A percentile compares a stretch with the other conserved stretches of the same genome.
These are phyloP conservation scores for Talaromyces amestolkiae DNA, from an alignment of 2,329 filamentous ascomycete species.

Conservation along the genomic window DNA sequence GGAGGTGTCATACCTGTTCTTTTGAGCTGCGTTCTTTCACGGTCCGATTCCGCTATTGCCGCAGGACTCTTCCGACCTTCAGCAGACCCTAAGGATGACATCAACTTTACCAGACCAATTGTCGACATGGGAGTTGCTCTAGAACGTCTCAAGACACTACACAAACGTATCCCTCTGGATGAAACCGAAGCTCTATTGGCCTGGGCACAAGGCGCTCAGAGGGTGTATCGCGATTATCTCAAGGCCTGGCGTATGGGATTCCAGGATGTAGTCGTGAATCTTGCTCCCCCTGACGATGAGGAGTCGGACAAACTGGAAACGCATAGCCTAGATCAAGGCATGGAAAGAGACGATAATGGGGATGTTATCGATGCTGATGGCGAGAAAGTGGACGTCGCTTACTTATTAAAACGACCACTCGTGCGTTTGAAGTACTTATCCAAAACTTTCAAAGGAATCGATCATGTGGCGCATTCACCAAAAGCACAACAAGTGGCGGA, in stretches of 20 bases:
- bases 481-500: constrained; percentile 59
- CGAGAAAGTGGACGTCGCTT: constrained; percentile 90
- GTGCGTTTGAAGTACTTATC: constrained; percentile 83
- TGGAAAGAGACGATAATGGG: constrained; percentile 59
- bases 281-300: constrained; percentile 72
- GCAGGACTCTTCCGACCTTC: constrained; percentile 66
- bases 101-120: constrained; percentile 76
- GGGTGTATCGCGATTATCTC: constrained; percentile 81
- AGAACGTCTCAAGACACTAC: constrained; percentile 76
- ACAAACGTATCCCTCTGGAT: constrained; percentile 74
- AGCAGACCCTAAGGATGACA: constrained; percentile 53
- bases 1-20: constrained; percentile 94
- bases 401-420: constrained; percentile 83
- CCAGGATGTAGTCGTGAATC: constrained; percentile 88
- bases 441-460: constrained; percentile 71
- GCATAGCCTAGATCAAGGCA: constrained; percentile 52
- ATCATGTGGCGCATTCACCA: constrained; percentile 42
- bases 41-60: constrained; percentile 62
- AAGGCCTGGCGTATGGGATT: constrained; percentile 89
- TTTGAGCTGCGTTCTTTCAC: constrained; percentile 76
- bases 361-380: constrained; percentile 70
- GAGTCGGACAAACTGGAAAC: constrained; percentile 48
- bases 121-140: constrained; percentile 90
- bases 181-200: constrained; percentile 69
- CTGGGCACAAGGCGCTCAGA: constrained; percentile 77